Conservation (phyloP, 2,329 filamentous ascomycete species). For the Helminthosporium solani region DNA sequence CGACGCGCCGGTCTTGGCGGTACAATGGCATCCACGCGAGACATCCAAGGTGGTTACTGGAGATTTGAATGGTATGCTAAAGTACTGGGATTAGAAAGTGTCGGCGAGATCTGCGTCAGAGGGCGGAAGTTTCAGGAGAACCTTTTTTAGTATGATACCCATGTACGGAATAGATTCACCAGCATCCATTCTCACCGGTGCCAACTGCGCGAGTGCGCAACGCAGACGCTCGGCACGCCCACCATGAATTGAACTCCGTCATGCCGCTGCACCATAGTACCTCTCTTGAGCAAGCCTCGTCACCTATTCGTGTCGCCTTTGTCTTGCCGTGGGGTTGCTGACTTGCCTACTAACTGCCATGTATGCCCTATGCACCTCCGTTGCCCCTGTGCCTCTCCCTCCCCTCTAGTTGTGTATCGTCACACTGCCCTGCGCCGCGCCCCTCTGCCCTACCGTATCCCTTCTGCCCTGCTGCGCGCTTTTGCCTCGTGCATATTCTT, state of each 20-base stretch:
- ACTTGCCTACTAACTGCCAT: no score
- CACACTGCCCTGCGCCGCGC: conserved; percentile 3
- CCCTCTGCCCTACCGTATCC: conserved; percentile 3
- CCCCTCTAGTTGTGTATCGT: no score
- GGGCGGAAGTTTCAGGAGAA: conserved; percentile 8
- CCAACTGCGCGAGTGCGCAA: conserved; percentile 15
- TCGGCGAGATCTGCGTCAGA: neutral
- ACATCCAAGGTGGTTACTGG: conserved; percentile 91
- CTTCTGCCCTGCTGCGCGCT: conserved; percentile 5
- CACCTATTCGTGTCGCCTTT: conserved; percentile 3
- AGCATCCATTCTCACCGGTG: conserved; percentile 4
- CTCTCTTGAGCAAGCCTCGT: neutral
- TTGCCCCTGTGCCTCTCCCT: neutral
- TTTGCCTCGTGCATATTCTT: conserved; percentile 8
- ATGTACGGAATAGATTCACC: conserved; percentile 2
- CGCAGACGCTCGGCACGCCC: neutral
- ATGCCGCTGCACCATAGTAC: neutral
- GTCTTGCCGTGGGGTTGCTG: no score
- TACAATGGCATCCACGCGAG: conserved; percentile 97
- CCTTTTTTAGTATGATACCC: conserved; percentile 24
- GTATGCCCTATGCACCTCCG: no score
- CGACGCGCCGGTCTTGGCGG: conserved; percentile 77
- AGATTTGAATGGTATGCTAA: conserved; percentile 83
- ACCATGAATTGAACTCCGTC: neutral
- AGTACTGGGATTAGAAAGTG: conserved; percentile 87